Evolutionary conservation across 1,284 basidiomycete genomes (phyloP), one percentile per base, ranked within the genome.

Genomic region (Exsudoporus floridanus): DNA sequence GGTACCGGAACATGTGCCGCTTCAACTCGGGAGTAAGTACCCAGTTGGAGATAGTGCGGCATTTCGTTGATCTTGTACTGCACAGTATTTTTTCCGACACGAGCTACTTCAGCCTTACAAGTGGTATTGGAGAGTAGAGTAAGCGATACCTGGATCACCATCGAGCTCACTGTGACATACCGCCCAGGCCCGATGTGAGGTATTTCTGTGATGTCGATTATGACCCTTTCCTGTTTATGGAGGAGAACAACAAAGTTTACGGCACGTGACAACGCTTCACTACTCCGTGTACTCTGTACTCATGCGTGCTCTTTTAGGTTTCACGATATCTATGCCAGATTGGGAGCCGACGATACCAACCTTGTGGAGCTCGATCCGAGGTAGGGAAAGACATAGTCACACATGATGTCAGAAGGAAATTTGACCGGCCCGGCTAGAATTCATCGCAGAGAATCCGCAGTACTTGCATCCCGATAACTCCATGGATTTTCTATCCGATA

Each of bases 51-150:
- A 8, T 18, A 34, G n/a, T 35, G 37, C 39, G 28, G 1, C 16
- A n/a, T 27, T 41, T 36, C n/a, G 27, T 50, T 62, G 37, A 59
- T 28, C 25, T 48, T 40, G 46, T 37, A 39, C 45, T 49, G 27
- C 47, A 6, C 56, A 88, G 84, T 89, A 84, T 72, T 90, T 92
- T 73, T 93, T 84, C 73, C 77, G 80, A 37, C 91, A 94, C 62
- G 83, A 86, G 48, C 70, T 91, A 7, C 71, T 92, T 21, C 74
- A 80, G 50, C 76, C 80, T 30, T 90, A 87, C 66, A 83, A 88
- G 49, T 94, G 90, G 73, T 94, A 94, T 70, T 94, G 92, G 92
- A 76, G 86, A 64, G 84, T 92, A 69, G 79, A 83, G 79, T 74
- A 49, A 61, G 70, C 33, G 10, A 21, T 47, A 6, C 28, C 45